Evolutionary conservation across 176 grass and related monocot species (phyloP).

Genomic region (Eragrostis curvula): DNA sequence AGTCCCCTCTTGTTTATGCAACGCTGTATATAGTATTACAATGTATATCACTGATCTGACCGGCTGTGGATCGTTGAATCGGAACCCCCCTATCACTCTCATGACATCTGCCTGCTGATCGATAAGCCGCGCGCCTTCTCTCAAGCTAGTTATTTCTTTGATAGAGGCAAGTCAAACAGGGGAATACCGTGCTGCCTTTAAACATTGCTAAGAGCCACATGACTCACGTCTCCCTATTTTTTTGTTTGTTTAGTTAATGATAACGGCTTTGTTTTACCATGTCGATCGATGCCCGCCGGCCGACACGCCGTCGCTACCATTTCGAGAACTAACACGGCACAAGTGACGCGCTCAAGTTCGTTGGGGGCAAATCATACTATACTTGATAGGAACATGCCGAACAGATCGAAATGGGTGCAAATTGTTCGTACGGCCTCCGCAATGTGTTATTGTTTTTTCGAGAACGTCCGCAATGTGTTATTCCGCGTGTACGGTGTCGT

Average conservation of each 20-base stretch:
- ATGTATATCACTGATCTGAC: neutral
- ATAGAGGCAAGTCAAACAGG: conserved; percentile 17
- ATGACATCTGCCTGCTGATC: conserved; percentile 21
- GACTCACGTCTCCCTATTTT: neutral
- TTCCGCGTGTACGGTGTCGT: no score
- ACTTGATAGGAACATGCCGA: no score
- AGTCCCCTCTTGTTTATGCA: neutral
- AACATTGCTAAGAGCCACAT: conserved; percentile 30
- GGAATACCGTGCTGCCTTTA: conserved; percentile 28
- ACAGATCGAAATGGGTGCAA: no score
- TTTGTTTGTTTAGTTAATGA: neutral
- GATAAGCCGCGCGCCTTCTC: conserved; percentile 31
- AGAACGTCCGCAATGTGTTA: no score
- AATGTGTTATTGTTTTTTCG: no score
- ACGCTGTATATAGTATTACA: neutral
- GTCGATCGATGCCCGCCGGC: neutral
- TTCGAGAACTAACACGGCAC: no score
- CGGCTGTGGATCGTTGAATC: neutral
- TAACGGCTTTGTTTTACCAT: neutral
- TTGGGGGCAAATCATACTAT: no score
- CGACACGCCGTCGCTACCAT: neutral
- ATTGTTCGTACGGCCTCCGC: no score
- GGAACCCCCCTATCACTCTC: conserved; percentile 29
- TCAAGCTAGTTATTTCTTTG: neutral
- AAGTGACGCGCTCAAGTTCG: no score